These are phyloP conservation scores for Russula sp. DNA, from an alignment of 768 basidiomycete genomes.

Conservation along the genomic window DNA sequence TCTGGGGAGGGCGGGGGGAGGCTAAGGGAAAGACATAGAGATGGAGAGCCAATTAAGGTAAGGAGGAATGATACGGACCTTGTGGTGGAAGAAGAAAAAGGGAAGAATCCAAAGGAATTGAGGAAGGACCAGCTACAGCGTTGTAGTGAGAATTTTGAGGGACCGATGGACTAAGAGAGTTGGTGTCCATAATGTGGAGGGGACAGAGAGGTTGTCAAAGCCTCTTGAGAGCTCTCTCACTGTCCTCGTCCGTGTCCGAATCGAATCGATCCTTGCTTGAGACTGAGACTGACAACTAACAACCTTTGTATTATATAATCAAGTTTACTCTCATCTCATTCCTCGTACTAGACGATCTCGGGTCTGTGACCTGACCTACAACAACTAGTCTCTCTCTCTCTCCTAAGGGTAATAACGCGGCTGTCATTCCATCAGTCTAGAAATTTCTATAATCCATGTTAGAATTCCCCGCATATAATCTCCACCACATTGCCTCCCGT, in stretches of 20 bases:
- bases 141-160: slow-evolving; percentile 32
- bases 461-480: background rate
- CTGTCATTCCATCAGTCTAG: background rate
- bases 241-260: background rate
- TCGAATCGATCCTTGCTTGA: slow-evolving; percentile 2
- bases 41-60: background rate
- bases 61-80: slow-evolving; percentile 16
- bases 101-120: slow-evolving; percentile 30
- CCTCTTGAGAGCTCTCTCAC: too few relatives aligned
- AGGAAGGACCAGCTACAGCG: slow-evolving; percentile 61
- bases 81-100: slow-evolving; percentile 31
- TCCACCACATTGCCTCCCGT: slow-evolving; percentile 6
- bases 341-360: background rate
- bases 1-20: slow-evolving; percentile 36
- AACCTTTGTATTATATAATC: background rate
- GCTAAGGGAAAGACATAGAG: slow-evolving; percentile 25
- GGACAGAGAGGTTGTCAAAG: slow-evolving; percentile 10
- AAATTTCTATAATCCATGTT: slow-evolving; percentile 6
- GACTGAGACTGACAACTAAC: background rate
- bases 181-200: slow-evolving; percentile 30
- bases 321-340: background rate
- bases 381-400: background rate
- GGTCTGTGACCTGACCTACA: background rate
- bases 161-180: slow-evolving; percentile 17
- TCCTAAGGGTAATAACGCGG: background rate